Evolutionary conservation across 1,139 yeast species (phyloP), one percentile per base, ranked within the genome.

Genomic region (Zygosaccharomyces pseudobailii): DNA sequence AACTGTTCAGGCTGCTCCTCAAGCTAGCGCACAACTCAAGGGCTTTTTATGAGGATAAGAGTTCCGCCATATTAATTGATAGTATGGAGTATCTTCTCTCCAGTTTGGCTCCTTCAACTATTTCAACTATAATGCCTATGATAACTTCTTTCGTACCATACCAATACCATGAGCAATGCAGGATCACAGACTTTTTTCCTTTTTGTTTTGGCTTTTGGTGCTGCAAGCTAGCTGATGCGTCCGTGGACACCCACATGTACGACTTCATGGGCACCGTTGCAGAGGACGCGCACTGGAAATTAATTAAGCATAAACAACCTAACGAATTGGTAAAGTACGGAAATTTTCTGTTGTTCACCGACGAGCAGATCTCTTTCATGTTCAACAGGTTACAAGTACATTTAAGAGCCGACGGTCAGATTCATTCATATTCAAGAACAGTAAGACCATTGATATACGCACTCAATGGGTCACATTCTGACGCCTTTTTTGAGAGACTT

Each of bases 121-220:
- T 84, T n/a, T 71, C 80, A 2, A 61, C 77, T 5, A 76, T 83
- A 0, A 69, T 84, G 45, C 76, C 83, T 27, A 75, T 83, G 19
- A 69, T 87, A 62, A 67, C 75, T 0, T 71, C 80, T 2, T 59
- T 79, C 43, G 66, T 83, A 24, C 92, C 92, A 0, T 57, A 59
- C 6, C 61, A 58, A 30, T 61, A 66, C 45, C 55, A 53, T 24
- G 52, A 58, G 4, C 49, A 54, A 2, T 48, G 55, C 3, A 63
- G 62, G 24, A 61, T 67, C 4, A 51, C 64, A 6, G 68, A 78
- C 53, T 82, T 82, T 55, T 60, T 83, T n/a, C 80, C 90, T 0
- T 70, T 89, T 1, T 64, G 87, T 17, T 87, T 87, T 57, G 81
- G 86, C 56, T 68, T 87, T 47, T 89, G 97, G 96, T 62, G 75